Evolutionary conservation across 2,329 filamentous ascomycete species (phyloP), one percentile per base, ranked within the genome.

Genomic region (Boeremia lycopersici): DNA sequence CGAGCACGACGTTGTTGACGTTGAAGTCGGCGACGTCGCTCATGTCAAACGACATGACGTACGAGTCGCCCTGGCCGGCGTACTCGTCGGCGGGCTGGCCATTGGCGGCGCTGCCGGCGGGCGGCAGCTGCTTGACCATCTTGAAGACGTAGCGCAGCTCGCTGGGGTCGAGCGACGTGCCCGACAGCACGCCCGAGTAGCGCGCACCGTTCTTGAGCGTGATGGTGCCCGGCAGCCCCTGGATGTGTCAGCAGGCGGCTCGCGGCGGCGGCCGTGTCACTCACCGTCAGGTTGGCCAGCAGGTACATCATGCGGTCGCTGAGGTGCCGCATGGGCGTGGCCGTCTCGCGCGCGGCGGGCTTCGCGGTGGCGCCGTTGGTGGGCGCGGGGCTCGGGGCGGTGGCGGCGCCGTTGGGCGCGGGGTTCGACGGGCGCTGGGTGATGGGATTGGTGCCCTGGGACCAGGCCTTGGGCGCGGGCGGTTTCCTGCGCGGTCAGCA

Each of bases 131-230:
- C 69, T 84, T 84, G 29, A 85, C 84, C 86, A 89, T 89, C 73
- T 88, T 89, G 63, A 88, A 77, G 26, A 82, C 75, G 64, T 88
- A 83, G 15, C 80, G 79, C 42, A 81, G 76, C 59, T 84, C 81
- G 58, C 72, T 77, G 4, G 79, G 69, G 48, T 84, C 82, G 25
- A 84, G 71, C 8, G 78, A 78, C 11, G 80, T 81, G 39, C 82
- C 82, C 35, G 83, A 85, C 64, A 87, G 84, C 31, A 88, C 81
- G 52, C 86, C 86, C 8, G 78, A 81, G 68, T 82, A 87, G 50
- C 81, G 81, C 42, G 87, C 86, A 63, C 85, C 86, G 64, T 78
- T 83, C 64, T 83, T 85, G 13, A 84, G 78, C 9, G 82, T 85
- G 57, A 88, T 74, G 12, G 78, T 81, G 42, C 81, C 78, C 46